Conservation (phyloP, 352 stramenopile genomes). For the Phytophthora pluvialis region DNA sequence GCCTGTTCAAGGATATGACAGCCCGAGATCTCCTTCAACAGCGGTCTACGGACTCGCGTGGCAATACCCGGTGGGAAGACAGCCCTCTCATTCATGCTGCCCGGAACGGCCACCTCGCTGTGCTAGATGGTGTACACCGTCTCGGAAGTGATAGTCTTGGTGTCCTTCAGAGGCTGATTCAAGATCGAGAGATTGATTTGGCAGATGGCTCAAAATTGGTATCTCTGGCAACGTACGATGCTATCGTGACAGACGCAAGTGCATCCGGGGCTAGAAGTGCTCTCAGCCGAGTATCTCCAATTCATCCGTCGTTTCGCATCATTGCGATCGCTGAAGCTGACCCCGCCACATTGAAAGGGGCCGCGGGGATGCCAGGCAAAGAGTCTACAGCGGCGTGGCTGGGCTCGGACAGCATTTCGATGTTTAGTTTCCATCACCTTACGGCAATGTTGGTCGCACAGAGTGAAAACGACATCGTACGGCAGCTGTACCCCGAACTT, state of each 20-base stretch:
- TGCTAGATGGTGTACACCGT: conserved; percentile 95
- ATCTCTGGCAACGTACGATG: conserved; percentile 61
- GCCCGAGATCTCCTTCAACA: conserved; percentile 92
- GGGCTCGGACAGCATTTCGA: conserved; percentile 76
- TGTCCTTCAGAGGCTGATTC: conserved; percentile 87
- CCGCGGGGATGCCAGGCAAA: conserved; percentile 37
- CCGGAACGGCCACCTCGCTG: conserved; percentile 75
- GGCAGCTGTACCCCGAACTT: conserved; percentile 55
- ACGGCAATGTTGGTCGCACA: conserved; percentile 46
- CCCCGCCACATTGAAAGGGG: conserved; percentile 40
- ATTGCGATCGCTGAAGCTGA: conserved; percentile 83
- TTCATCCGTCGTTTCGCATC: conserved; percentile 92
- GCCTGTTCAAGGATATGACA: conserved; percentile 95
- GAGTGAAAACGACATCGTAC: conserved; percentile 55
- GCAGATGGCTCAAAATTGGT: conserved; percentile 90
- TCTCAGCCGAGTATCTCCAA: conserved; percentile 51
- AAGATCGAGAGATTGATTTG: conserved; percentile 90
- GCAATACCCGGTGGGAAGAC: conserved; percentile 93
- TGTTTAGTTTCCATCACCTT: conserved; percentile 80
- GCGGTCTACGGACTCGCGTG: conserved; percentile 84
- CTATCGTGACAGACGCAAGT: conserved; percentile 31
- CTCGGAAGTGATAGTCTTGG: conserved; percentile 90
- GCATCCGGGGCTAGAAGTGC: conserved; percentile 20
- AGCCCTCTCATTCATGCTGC: conserved; percentile 92
- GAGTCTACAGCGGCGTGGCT: conserved; percentile 70